Evolutionary conservation across 495 filamentous ascomycete genomes (phyloP), one percentile per base, ranked within the genome.

Genomic region (Penicillium mononematosum): DNA sequence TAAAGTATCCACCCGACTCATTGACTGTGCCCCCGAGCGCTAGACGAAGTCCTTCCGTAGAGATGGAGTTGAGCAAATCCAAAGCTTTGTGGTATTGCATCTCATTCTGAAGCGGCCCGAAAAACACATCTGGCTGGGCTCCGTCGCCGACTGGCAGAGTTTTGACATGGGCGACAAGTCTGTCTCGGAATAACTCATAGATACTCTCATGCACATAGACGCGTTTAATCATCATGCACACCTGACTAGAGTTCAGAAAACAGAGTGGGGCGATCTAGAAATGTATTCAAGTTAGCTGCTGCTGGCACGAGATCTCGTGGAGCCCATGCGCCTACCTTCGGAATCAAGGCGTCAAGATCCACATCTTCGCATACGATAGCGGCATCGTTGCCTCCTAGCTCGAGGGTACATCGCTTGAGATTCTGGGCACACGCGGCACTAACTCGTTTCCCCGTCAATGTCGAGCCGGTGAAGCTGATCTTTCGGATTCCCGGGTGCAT

Each of bases 401-500:
- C 83, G 6, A 85, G 71, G 0, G 80, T 85, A 0, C 83, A 70
- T 10, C 78, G 71, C 69, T 89, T 89, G 34, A 90, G 63, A 0
- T 82, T 86, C 63, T 78, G 79, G 10, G 85, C 76, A 60, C 78
- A 82, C 41, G 73, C 77, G 12, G 73, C 81, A 76, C 85, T 81
- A 45, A 90, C 81, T 38, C 75, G 78, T 67, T 85, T 85, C 8
- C 87, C 87, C 0, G 85, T 87, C 1, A 76, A 65, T 22, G 78
- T 83, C 5, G 84, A 86, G 5, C 87, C 87, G 0, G 86, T 89
- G 68, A 90, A 89, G 51, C 72, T 80, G 65, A 89, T 85, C 75
- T 89, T 88, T 50, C 80, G 78, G 57, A 89, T 82, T 1, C 75
- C 81, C 0, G 81, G 78, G 60, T 90, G 86, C 11, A 70, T 62